Percentiles rank a stretch among this genome's conserved stretches.
These are phyloP conservation scores for Thalassiosira allenii DNA, from an alignment of 352 stramenopile species.

Conservation along the genomic window DNA sequence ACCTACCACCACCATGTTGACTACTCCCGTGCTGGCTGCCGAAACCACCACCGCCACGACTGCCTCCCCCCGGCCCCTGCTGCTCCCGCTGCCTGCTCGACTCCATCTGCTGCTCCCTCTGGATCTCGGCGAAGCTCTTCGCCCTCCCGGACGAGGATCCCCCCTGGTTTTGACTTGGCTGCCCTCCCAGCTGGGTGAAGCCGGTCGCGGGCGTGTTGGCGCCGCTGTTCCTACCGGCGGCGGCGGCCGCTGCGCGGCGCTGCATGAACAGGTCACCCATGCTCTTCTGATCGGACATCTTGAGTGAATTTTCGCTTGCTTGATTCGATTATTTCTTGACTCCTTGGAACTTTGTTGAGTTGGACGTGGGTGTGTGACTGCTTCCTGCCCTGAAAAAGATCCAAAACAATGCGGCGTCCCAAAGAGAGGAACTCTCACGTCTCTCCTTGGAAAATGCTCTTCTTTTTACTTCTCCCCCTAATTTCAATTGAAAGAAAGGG, in stretches of 20 bases:
- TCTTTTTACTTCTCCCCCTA: too few species aligned
- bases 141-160: not conserved
- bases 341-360: not conserved
- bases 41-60: not conserved
- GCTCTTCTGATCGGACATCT: not conserved
- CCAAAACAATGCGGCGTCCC: too few species aligned
- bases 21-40: not conserved
- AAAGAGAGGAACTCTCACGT: not conserved
- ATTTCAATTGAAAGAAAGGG: too few species aligned
- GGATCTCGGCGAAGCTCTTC: constrained; percentile 29
- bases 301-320: too few species aligned
- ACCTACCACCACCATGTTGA: too few species aligned
- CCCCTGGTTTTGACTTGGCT: constrained; percentile 13
- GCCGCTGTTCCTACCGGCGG: not conserved
- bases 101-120: constrained; percentile 28
- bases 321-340: not conserved
- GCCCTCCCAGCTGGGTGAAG: not conserved
- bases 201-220: not conserved
- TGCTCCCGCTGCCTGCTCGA: not conserved
- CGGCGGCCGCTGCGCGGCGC: constrained; percentile 1
- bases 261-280: constrained; percentile 39
- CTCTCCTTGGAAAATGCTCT: not conserved
- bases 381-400: too few species aligned
- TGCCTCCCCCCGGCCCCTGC: not conserved
- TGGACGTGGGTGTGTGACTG: not conserved